Percentiles rank a stretch among this genome's conserved stretches.
phyloP scores from a whole-genome alignment of 2,329 filamentous ascomycete species.

The Fusarium solani-melongenae region DNA sequence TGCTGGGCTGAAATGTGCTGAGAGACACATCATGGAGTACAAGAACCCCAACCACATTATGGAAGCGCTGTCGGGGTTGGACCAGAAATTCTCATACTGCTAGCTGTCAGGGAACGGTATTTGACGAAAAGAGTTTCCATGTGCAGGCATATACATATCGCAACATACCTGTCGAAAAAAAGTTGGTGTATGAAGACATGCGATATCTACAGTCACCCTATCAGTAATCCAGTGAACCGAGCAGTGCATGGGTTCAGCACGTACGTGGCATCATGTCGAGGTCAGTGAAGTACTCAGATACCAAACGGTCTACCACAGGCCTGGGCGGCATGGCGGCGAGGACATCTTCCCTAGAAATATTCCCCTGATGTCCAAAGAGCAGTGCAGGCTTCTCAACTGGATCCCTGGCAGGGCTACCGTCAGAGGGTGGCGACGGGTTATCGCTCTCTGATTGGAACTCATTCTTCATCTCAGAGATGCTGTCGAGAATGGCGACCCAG shows the following conservation, averaged over 20 bases:
- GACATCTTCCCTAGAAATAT: neutral
- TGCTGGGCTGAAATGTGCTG: neutral
- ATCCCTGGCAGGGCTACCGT: neutral
- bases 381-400: neutral
- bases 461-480: conserved; percentile 11
- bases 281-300: conserved; percentile 10
- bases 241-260: neutral
- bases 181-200: neutral
- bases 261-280: conserved; percentile 4
- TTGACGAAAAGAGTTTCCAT: too few relatives aligned
- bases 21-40: conserved; percentile 4
- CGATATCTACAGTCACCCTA: neutral
- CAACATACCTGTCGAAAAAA: conserved; percentile 7
- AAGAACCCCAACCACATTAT: conserved; percentile 11
- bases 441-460: neutral
- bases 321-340: conserved; percentile 1
- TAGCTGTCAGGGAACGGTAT: too few relatives aligned
- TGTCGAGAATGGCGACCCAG: conserved; percentile 5
- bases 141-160: too few relatives aligned
- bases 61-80: neutral
- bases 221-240: neutral
- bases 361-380: neutral
- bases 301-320: neutral
- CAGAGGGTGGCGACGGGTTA: neutral
- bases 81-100: conserved; percentile 12